Percentiles rank a stretch among this genome's conserved stretches.
Evolutionary conservation across 2,329 filamentous ascomycete species (phyloP).

Genomic region (Colletotrichum liaoningense): DNA sequence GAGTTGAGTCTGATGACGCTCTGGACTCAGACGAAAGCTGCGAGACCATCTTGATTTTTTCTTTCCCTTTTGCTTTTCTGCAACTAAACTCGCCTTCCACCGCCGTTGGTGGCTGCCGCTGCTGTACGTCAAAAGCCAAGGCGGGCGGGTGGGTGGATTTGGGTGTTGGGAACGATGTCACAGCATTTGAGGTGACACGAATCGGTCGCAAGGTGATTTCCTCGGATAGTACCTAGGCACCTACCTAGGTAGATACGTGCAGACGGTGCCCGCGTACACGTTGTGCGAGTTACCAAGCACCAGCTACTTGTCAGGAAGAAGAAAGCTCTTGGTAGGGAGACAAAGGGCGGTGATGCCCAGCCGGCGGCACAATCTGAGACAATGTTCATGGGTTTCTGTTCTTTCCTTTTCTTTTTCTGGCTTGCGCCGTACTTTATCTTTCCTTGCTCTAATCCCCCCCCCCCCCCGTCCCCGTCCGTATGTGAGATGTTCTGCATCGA

Average conservation of each 20-base stretch:
- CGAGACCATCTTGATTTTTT: neutral
- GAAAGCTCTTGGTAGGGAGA: neutral
- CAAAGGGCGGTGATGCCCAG: slow-evolving; percentile 2
- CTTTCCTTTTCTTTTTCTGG: neutral
- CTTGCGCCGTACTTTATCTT: too few species aligned
- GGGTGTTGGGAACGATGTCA: neutral
- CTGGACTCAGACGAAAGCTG: slow-evolving; percentile 1
- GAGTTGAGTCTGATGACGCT: slow-evolving; percentile 7
- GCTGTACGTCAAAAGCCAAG: neutral
- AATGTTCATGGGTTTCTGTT: neutral
- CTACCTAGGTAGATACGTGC: neutral
- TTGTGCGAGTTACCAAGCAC: neutral
- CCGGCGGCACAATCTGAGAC: neutral
- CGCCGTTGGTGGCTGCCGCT: neutral
- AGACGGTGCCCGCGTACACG: neutral
- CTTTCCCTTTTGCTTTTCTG: neutral
- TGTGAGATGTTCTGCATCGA: slow-evolving; percentile 2
- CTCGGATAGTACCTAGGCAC: neutral
- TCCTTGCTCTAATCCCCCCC: neutral
- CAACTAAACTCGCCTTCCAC: neutral
- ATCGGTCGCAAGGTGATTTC: neutral
- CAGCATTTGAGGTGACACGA: neutral
- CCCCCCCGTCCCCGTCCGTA: neutral
- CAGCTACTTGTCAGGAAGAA: neutral
- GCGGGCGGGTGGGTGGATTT: neutral